Base-by-base conservation (phyloP, 2,329 filamentous ascomycete species). In the Cladosporium oxysporum region DNA sequence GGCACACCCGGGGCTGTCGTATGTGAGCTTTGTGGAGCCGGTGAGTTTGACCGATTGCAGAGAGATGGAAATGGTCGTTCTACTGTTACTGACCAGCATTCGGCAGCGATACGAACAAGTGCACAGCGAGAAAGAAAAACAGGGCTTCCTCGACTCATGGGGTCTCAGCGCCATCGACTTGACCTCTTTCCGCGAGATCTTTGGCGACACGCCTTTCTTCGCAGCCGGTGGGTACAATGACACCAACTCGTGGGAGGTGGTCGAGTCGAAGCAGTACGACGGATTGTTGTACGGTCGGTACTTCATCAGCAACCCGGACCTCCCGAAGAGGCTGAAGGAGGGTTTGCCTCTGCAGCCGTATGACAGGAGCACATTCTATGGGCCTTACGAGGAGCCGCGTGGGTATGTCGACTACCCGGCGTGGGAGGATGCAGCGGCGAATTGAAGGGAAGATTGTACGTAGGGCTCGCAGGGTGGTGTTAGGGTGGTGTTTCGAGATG, bases 21-120 rank as follows among this genome's bases (percentile, higher is more conserved):
- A 87, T 67, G 81, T 87, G 18, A 83, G 82, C 75, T 84, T 87
- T 53, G 78, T 87, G 58, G 85, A 87, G 73, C 84, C 84, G 8
- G 59, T 62, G 28, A 62, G 59, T 52, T 18, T 5, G 16, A 5
- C 14, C 18, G 3, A 16, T 37, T 37, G 35, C 12, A 37, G 16
- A 6, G 14, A 37, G 50, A 2, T 29, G 8, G 2, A 3, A 2
- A 29, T 29, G 1, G 8, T n/a, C 23, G 23, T 26, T 26, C 23
- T 16, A 29, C 28, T n/a, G 3, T 16, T 8, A 31, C 12, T 59
- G 14, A 21, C 35, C 3, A 14, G 11, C 12, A 5, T 11, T 8
- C 28, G 18, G 7, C 41, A 62, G 72, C 78, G 82, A 18, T 86
- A 80, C 71, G 84, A 87, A 66, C 84, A 86, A 71, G 79, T 86